Evolutionary conservation across 176 grass and related monocot species (phyloP).

Genomic region (maize (Zea mays)): DNA sequence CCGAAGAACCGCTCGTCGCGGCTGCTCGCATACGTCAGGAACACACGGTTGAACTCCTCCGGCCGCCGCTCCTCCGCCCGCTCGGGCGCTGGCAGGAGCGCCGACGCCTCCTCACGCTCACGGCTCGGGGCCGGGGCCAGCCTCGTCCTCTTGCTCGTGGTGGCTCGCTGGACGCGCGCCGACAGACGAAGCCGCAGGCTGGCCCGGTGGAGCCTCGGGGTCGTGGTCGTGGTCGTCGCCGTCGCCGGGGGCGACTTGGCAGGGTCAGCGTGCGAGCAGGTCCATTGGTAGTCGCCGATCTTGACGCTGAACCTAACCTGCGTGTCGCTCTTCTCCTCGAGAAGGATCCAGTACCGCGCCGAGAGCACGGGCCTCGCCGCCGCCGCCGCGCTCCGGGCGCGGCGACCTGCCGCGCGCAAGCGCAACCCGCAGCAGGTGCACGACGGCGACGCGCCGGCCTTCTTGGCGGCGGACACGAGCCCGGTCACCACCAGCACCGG

Average conservation of each 20-base stretch:
- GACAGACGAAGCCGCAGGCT: constrained; percentile 38
- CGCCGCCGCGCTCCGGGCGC: neutral
- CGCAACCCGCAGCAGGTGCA: constrained; percentile 35
- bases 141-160: constrained; percentile 27
- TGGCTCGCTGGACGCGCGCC: constrained; percentile 5
- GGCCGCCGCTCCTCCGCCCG: neutral
- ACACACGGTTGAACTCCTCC: constrained; percentile 72
- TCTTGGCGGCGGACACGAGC: constrained; percentile 41
- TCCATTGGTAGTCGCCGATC: constrained; percentile 65
- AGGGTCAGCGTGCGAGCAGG: constrained; percentile 22
- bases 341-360: constrained; percentile 65
- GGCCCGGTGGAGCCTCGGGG: neutral
- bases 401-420: constrained; percentile 14
- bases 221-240: neutral
- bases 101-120: constrained; percentile 32
- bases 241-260: neutral
- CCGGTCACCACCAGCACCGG: constrained; percentile 73
- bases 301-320: constrained; percentile 69
- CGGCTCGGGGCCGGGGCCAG: neutral
- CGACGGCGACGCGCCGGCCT: constrained; percentile 9
- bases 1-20: constrained; percentile 75
- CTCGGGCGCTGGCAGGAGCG: constrained; percentile 1
- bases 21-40: constrained; percentile 65
- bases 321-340: constrained; percentile 65
- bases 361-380: constrained; percentile 34